A percentile compares a stretch with the other conserved stretches of the same genome.
Evolutionary conservation across 371 early-diverging fungal genomes (phyloP).

Genomic region (Nosema granulosis): DNA sequence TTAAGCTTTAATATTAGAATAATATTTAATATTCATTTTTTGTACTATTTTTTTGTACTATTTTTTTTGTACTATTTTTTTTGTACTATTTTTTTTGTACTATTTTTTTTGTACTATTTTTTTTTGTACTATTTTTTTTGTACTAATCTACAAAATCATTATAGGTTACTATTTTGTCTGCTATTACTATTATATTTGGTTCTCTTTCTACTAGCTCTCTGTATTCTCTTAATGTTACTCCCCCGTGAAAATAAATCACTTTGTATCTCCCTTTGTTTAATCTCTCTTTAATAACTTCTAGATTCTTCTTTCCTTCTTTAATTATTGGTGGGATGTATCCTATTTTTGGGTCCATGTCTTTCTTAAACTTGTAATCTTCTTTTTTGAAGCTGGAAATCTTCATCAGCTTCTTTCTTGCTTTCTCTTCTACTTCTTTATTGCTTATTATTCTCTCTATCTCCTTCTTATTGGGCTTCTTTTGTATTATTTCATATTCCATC

Average conservation of each 20-base stretch:
- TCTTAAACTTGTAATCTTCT: conserved; percentile 31
- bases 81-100: too few species aligned
- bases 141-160: conserved; percentile 10
- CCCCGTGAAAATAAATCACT: conserved; percentile 60
- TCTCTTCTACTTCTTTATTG: conserved; percentile 38
- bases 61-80: too few species aligned
- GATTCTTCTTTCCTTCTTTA: conserved; percentile 45
- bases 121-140: too few species aligned
- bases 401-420: conserved; percentile 21
- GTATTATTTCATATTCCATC: conserved; percentile 31
- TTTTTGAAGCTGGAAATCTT: background rate
- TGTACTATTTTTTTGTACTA: too few species aligned
- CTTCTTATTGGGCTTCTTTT: conserved; percentile 20
- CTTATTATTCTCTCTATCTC: conserved; percentile 4
- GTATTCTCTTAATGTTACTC: conserved; percentile 63
- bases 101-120: too few species aligned
- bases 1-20: too few species aligned
- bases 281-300: conserved; percentile 14
- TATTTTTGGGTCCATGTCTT: conserved; percentile 55
- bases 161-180: conserved; percentile 27
- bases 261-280: conserved; percentile 34
- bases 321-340: conserved; percentile 60
- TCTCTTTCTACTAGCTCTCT: conserved; percentile 20
- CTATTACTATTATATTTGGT: conserved; percentile 13
- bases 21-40: too few species aligned